These are phyloP conservation scores for Calonectria ilicicola DNA, from an alignment of 2,329 filamentous ascomycete genomes.

Conservation along the genomic window DNA sequence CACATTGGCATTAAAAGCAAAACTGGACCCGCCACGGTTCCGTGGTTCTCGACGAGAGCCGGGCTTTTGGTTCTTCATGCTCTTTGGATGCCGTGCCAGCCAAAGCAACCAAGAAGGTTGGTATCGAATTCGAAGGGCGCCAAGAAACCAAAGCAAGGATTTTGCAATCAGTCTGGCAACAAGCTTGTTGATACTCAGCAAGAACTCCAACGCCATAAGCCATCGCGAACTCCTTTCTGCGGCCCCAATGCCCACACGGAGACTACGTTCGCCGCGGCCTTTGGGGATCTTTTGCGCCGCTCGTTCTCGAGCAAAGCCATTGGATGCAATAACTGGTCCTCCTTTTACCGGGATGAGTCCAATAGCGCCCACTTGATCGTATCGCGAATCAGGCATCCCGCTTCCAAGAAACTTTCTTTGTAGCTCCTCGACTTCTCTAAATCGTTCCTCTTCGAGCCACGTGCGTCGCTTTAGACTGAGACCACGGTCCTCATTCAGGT, in stretches of 20 bases:
- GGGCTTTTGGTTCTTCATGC: constrained; percentile 35
- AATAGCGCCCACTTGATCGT: constrained; percentile 66
- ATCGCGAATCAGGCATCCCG: constrained; percentile 59
- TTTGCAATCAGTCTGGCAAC: constrained; percentile 48
- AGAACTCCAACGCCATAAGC: constrained; percentile 81
- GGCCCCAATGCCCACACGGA: constrained; percentile 79
- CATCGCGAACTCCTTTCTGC: constrained; percentile 83
- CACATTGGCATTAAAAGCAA: constrained; percentile 57
- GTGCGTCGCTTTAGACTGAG: constrained; percentile 82
- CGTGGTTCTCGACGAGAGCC: constrained; percentile 27
- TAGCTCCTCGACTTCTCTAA: constrained; percentile 78
- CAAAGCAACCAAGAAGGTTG: constrained; percentile 66
- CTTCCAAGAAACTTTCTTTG: constrained; percentile 63
- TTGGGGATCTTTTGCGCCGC: constrained; percentile 70
- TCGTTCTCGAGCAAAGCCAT: constrained; percentile 77
- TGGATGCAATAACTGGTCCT: constrained; percentile 56
- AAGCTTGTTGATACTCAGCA: constrained; percentile 75
- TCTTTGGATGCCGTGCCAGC: constrained; percentile 59
- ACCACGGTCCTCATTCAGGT: constrained; percentile 87
- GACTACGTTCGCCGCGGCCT: constrained; percentile 58
- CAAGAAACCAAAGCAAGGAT: constrained; percentile 66
- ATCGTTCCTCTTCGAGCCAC: constrained; percentile 91
- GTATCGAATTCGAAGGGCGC: constrained; percentile 56
- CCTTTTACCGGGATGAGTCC: constrained; percentile 67
- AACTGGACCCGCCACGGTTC: constrained; percentile 12